phyloP scores from a whole-genome alignment of 202 grass and related monocot genomes.

The Eragrostis tef region DNA sequence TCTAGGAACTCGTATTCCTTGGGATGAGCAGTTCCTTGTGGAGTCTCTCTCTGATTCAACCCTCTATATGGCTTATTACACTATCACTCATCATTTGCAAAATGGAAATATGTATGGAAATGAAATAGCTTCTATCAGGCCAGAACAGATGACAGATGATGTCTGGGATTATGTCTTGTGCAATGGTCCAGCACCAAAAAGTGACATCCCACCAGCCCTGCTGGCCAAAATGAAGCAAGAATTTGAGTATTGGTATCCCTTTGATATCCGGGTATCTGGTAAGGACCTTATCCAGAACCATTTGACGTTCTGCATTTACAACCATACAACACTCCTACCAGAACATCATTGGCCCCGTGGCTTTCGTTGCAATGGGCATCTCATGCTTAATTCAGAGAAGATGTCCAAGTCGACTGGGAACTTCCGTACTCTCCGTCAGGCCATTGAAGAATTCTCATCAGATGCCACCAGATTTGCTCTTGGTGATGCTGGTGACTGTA shows the following conservation, averaged over 20 bases:
- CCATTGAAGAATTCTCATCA: conserved; percentile 65
- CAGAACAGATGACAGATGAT: conserved; percentile 69
- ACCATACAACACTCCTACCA: conserved; percentile 57
- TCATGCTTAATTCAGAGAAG: conserved; percentile 78
- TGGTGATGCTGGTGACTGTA: conserved; percentile 79
- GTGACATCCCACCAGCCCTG: conserved; percentile 45
- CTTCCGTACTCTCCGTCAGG: conserved; percentile 63
- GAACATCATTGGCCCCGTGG: conserved; percentile 68
- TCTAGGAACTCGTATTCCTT: conserved; percentile 78
- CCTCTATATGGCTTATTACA: conserved; percentile 91
- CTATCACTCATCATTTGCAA: conserved; percentile 75
- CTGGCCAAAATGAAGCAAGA: conserved; percentile 62
- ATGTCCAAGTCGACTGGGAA: conserved; percentile 82
- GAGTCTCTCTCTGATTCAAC: conserved; percentile 92
- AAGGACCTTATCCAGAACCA: conserved; percentile 80
- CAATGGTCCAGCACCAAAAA: conserved; percentile 49
- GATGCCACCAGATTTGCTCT: conserved; percentile 77
- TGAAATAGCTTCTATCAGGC: not conserved
- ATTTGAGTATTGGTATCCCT: conserved; percentile 77
- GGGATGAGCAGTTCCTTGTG: conserved; percentile 84
- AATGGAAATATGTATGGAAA: conserved; percentile 76
- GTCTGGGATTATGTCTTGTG: conserved; percentile 68
- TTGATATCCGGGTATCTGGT: conserved; percentile 73
- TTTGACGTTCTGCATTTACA: conserved; percentile 63
- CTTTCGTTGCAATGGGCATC: conserved; percentile 72